Percentiles rank a stretch among this genome's conserved stretches.
phyloP scores from a whole-genome alignment of 2,329 filamentous ascomycete species.

The Aspergillus texensis region DNA sequence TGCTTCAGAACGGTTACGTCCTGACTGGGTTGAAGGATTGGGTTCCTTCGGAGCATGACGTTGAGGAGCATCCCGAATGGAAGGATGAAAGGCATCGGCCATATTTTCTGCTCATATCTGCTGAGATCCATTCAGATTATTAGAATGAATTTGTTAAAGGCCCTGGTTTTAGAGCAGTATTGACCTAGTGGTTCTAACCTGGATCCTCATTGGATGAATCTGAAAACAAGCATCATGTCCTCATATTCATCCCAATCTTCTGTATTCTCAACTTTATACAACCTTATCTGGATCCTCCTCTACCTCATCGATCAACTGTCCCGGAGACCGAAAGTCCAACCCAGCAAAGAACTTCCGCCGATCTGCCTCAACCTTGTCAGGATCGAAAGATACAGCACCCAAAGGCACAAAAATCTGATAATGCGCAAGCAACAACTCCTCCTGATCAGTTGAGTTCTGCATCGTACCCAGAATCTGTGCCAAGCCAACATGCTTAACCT shows the following conservation, averaged over 20 bases:
- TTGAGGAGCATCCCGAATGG: constrained; percentile 36
- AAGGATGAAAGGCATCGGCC: constrained; percentile 36
- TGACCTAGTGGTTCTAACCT: no score
- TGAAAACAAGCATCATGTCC: no score
- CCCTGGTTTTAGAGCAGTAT: no score
- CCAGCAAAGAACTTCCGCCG: not conserved
- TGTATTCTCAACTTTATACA: not conserved
- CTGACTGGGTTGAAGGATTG: constrained; percentile 47
- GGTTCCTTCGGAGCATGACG: constrained; percentile 33
- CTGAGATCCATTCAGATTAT: constrained; percentile 4
- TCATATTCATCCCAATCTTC: no score
- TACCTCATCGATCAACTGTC: not conserved
- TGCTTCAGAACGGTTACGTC: constrained; percentile 42
- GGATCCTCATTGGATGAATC: no score
- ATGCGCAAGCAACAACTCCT: not conserved
- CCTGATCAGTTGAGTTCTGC: not conserved
- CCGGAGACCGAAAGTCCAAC: not conserved
- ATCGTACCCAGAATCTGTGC: not conserved
- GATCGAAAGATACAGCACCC: not conserved
- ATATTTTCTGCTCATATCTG: constrained; percentile 39
- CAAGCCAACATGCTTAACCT: not conserved
- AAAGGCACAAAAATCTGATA: not conserved
- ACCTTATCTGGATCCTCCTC: not conserved
- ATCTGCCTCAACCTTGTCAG: not conserved
- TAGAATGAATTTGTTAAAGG: no score